Evolutionary conservation across 148 eudicot genomes (phyloP).

Genomic region (Polygonum maritimum): DNA sequence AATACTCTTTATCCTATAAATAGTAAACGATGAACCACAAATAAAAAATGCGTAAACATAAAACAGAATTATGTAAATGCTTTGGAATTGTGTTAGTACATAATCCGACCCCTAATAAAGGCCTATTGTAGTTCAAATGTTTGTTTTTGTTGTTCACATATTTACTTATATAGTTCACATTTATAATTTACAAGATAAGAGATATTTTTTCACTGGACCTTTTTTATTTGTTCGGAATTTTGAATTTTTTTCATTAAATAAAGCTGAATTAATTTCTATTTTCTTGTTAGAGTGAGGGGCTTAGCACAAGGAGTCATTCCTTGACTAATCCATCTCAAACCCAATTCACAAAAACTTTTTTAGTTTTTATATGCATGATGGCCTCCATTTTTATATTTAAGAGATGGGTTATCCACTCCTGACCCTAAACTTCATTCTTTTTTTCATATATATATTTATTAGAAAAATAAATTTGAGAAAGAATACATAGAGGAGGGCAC

Average conservation of each 20-base stretch:
- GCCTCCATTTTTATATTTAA: background rate
- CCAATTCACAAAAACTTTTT: background rate
- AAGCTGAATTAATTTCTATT: background rate
- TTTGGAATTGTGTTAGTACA: too few species aligned
- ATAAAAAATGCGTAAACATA: too few species aligned
- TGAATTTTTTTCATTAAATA: background rate
- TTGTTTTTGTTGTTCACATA: too few species aligned
- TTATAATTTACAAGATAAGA: too few species aligned
- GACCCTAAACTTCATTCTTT: background rate
- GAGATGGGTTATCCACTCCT: background rate
- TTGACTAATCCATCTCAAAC: background rate
- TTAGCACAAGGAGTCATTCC: background rate
- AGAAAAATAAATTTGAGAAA: background rate
- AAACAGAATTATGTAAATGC: too few species aligned
- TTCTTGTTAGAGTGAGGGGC: background rate
- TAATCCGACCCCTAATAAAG: too few species aligned
- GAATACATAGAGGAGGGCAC: constrained; percentile 21
- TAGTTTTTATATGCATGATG: background rate
- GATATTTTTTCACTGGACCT: too few species aligned
- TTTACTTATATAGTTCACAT: too few species aligned
- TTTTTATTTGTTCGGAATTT: background rate
- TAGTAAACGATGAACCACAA: too few species aligned
- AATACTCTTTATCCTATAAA: too few species aligned
- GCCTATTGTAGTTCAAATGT: too few species aligned
- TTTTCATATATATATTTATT: background rate